Evolutionary conservation across 75 land plant genomes (phyloP), one percentile per base, ranked within the genome.

Genomic region (Chamaecyparis obtusa): DNA sequence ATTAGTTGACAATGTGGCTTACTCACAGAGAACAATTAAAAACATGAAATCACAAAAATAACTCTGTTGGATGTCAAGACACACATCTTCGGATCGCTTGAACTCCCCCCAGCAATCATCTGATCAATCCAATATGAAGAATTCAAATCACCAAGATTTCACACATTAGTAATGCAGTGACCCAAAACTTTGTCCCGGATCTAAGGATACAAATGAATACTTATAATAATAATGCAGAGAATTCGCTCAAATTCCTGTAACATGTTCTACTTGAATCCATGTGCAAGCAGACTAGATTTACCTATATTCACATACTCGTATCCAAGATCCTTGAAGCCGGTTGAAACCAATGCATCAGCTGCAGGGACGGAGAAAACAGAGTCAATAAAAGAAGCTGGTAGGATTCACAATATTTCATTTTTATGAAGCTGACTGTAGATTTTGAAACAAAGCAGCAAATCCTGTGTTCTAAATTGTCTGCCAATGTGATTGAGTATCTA

Each of bases 41-140:
- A 15, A 41, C 41, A 64, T 32, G 30, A 14, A 19, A 33, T 7
- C 49, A 83, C 36, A 60, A 54, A 33, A 21, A 35, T 30, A 33
- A 84, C 2, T 17, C n/a, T 84, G 64, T 32, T 35, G 21, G 57
- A 72, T 35, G n/a, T 17, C 2, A 79, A 36, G 5, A 36, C 74
- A 7, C 71, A 92, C 95, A 89, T 89, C 14, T 57, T 87, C 81
- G 79, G 91, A 92, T n/a, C 95, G 79, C 14, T 91, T 87, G 1
- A 76, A 39, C 85, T 94, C 93, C 16, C 88, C 93, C 95, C 95
- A 94, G 75, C 93, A 94, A 87, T 94, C 95, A 89, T 94, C 95
- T 94, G 79, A 35, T 84, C 33, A 0, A 55, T 15, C 85, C 85
- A 54, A 83, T 51, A 54, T 51, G 32, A 15, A 32, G 33, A 84